A percentile compares a stretch with the other conserved stretches of the same genome.
Evolutionary conservation across 2,329 filamentous ascomycete genomes (phyloP).

Genomic region (Shiraia sp.): DNA sequence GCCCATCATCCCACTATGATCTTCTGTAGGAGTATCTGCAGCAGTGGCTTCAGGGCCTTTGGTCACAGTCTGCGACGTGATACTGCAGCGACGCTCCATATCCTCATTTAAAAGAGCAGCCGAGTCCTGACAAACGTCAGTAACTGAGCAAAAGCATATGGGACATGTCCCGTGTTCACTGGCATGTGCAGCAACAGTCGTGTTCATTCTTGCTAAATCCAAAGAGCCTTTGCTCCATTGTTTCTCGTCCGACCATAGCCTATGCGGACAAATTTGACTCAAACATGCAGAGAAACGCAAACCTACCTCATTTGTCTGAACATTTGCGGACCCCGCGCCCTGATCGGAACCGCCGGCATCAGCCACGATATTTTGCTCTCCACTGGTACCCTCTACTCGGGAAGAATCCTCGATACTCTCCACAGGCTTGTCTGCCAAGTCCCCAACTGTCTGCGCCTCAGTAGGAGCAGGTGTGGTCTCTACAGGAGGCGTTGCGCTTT

Average conservation of each 20-base stretch:
- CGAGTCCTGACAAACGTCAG: conserved; percentile 22
- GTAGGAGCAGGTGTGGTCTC: conserved; percentile 22
- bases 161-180: conserved; percentile 19
- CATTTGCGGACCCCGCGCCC: conserved; percentile 21
- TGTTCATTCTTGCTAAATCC: conserved; percentile 22
- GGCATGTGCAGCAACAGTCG: conserved; percentile 23
- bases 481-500: conserved; percentile 31
- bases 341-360: conserved; percentile 13
- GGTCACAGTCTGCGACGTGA: conserved; percentile 17
- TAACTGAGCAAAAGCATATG: conserved; percentile 9
- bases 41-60: conserved; percentile 22
- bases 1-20: conserved; percentile 21
- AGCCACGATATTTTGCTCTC: conserved; percentile 13
- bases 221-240: conserved; percentile 3
- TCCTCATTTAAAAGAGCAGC: conserved; percentile 12
- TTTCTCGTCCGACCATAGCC: conserved; percentile 6
- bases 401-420: conserved; percentile 33
- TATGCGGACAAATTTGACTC: conserved; percentile 2
- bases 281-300: conserved; percentile 3
- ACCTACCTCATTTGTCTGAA: conserved; percentile 33
- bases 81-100: conserved; percentile 19
- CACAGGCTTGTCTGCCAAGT: conserved; percentile 30
- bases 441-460: conserved; percentile 23
- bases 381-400: conserved; percentile 12
- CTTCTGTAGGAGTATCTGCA: conserved; percentile 18